A percentile compares a stretch with the other conserved stretches of the same genome.
Conservation (phyloP, 768 basidiomycete genomes). For the Amanita fuliginea region DNA sequence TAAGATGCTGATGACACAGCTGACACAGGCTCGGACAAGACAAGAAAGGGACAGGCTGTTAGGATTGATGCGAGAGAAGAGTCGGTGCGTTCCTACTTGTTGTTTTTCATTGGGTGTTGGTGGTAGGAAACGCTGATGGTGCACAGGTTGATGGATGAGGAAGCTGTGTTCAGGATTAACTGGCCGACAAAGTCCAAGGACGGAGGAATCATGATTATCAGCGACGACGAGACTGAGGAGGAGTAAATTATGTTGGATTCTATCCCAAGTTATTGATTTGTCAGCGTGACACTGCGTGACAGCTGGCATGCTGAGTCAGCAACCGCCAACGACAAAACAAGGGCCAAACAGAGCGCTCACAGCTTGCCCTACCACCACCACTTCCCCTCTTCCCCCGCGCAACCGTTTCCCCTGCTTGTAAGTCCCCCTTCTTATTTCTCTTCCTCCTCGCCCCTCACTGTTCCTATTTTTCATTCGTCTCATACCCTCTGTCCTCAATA, state of each 20-base stretch:
- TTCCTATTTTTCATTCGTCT: background rate
- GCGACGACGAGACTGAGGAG: conserved; percentile 33
- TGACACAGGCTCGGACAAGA: conserved; percentile 35
- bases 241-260: background rate
- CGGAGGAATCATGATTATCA: conserved; percentile 34
- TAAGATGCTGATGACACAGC: conserved; percentile 36
- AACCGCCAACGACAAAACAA: conserved; percentile 33
- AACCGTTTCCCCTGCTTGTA: conserved; percentile 19
- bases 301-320: conserved; percentile 25
- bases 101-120: conserved; percentile 10
- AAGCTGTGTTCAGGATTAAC: conserved; percentile 15
- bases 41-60: conserved; percentile 38
- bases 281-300: background rate
- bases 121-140: conserved; percentile 1
- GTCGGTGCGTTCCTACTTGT: conserved; percentile 34
- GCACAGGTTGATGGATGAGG: conserved; percentile 26
- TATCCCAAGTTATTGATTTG: background rate
- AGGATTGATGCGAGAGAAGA: conserved; percentile 35
- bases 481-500: background rate
- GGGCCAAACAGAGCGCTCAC: conserved; percentile 27
- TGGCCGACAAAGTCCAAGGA: conserved; percentile 38
- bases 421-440: conserved; percentile 14
- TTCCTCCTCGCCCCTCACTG: conserved; percentile 6
- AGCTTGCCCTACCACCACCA: conserved; percentile 43
- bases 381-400: conserved; percentile 20